Conservation (phyloP, 192 early-diverging fungal species). For the Backusella psychrophila region DNA sequence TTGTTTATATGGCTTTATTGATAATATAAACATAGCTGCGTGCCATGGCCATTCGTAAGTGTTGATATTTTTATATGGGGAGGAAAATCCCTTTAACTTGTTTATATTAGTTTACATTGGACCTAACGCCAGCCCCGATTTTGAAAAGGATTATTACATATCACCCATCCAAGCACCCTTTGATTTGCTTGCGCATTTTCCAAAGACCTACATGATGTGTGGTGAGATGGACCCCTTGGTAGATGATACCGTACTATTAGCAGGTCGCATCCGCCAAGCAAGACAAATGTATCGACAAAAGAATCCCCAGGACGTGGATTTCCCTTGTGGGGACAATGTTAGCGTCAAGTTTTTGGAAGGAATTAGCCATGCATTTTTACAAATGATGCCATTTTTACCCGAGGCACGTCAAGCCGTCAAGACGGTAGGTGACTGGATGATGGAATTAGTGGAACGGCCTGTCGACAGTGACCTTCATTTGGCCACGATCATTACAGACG, state of each 20-base stretch:
- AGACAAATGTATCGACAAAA: conserved; percentile 63
- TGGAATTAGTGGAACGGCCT: conserved; percentile 2
- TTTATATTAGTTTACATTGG: conserved; percentile 80
- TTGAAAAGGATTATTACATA: conserved; percentile 80
- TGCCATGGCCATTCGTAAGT: conserved; percentile 55
- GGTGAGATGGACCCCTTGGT: conserved; percentile 98
- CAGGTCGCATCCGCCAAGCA: conserved; percentile 80
- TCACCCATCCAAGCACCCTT: conserved; percentile 86
- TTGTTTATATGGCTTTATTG: background rate
- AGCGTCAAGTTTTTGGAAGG: conserved; percentile 74
- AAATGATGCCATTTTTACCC: conserved; percentile 73
- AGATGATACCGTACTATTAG: conserved; percentile 94
- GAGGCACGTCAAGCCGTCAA: conserved; percentile 55
- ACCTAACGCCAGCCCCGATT: conserved; percentile 72
- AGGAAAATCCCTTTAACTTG: background rate
- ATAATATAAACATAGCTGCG: conserved; percentile 40
- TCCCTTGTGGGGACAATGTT: conserved; percentile 40
- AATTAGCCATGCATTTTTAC: conserved; percentile 58
- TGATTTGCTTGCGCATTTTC: conserved; percentile 83
- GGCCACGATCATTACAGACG: conserved; percentile 28
- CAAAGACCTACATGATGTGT: conserved; percentile 85
- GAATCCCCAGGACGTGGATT: conserved; percentile 3
- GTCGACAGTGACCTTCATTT: conserved; percentile 18
- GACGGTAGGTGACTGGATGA: conserved; percentile 42
- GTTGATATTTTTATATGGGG: background rate